Conservation (phyloP, 2,329 filamentous ascomycete species). For the Diaporthe citri region DNA sequence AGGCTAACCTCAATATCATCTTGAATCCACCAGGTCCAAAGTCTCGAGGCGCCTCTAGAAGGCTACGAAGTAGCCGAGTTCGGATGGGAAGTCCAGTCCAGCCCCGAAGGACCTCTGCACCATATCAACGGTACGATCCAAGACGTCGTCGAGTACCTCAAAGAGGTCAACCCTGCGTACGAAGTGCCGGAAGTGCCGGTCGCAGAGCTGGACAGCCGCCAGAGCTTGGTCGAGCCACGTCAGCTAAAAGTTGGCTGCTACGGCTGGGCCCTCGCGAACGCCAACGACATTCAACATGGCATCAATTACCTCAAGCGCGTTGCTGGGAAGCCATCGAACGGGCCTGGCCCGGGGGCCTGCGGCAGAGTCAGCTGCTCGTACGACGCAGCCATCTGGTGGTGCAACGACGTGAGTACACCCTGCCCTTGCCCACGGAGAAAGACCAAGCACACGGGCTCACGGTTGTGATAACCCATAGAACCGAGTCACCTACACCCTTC, state of each 20-base stretch:
- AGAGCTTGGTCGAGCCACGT: neutral
- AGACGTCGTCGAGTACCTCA: neutral
- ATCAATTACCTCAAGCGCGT: neutral
- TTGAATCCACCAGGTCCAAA: neutral
- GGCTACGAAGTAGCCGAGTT: neutral
- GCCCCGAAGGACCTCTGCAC: neutral
- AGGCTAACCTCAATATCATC: neutral
- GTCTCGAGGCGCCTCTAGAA: neutral
- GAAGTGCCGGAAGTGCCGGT: neutral
- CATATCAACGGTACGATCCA: neutral
- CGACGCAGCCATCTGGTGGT: slow-evolving; percentile 23
- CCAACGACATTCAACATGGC: neutral
- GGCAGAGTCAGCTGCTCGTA: neutral
- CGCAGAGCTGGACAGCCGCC: neutral
- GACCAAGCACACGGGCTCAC: neutral
- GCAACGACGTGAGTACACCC: neutral
- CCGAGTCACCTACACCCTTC: neutral
- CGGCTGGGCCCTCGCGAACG: neutral
- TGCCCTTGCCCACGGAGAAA: neutral
- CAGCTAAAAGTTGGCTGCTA: neutral
- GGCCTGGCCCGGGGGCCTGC: slow-evolving; percentile 12
- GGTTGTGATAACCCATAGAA: neutral
- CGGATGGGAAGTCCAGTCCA: neutral
- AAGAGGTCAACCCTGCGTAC: neutral
- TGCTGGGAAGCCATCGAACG: neutral